Conservation (phyloP, 768 basidiomycete species). For the Suillus paluster region DNA sequence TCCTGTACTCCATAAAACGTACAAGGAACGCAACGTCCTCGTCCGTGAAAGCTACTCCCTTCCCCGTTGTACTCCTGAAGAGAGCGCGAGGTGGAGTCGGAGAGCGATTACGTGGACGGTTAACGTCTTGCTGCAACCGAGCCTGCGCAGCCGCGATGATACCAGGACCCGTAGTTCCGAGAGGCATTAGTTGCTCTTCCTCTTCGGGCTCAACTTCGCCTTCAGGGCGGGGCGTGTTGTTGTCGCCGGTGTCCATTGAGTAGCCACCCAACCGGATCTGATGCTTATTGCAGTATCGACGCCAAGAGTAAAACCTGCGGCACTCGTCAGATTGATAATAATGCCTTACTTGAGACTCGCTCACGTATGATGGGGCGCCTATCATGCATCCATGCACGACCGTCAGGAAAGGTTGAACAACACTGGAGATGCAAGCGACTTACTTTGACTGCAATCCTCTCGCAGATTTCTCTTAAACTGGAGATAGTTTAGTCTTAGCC, state of each 20-base stretch:
- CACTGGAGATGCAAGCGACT: constrained; percentile 14
- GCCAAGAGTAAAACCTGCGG: constrained; percentile 85
- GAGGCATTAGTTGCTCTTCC: constrained; percentile 42
- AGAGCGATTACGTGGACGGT: constrained; percentile 59
- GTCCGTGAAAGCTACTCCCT: constrained; percentile 87
- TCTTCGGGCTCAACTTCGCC: constrained; percentile 47
- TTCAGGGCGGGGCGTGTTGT: constrained; percentile 47
- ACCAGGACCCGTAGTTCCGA: constrained; percentile 44
- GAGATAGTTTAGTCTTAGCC: not conserved
- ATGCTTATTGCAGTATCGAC: constrained; percentile 91
- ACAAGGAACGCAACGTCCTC: constrained; percentile 82
- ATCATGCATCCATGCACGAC: constrained; percentile 7
- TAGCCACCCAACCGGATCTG: constrained; percentile 90
- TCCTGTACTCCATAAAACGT: constrained; percentile 77
- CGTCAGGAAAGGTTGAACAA: constrained; percentile 11
- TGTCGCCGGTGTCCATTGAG: constrained; percentile 68
- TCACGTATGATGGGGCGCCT: constrained; percentile 92
- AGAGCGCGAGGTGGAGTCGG: constrained; percentile 82
- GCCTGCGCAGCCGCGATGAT: constrained; percentile 50
- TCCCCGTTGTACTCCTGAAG: constrained; percentile 85
- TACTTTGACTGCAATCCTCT: constrained; percentile 84
- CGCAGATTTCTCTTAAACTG: constrained; percentile 79
- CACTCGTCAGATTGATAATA: not conserved
- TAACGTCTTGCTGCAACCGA: constrained; percentile 42
- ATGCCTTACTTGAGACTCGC: constrained; percentile 18